Evolutionary conservation across 2,329 filamentous ascomycete genomes (phyloP).

Genomic region (Fusarium goolgardi): DNA sequence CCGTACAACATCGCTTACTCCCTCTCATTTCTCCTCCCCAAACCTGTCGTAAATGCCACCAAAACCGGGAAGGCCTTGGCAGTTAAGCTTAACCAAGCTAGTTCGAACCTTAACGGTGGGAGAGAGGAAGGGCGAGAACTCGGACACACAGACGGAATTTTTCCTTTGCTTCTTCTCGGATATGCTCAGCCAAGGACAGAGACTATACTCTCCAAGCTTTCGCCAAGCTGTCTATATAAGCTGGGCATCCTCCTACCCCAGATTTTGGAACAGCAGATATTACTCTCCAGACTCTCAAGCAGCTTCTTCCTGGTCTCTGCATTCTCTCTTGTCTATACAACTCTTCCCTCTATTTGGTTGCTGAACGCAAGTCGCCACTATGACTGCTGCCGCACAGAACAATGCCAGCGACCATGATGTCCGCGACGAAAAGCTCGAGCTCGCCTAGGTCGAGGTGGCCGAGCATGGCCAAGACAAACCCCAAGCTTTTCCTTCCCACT

Average conservation of each 20-base stretch:
- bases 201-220: neutral
- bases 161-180: neutral
- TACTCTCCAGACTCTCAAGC: neutral
- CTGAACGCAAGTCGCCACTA: neutral
- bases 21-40: neutral
- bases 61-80: conserved; percentile 10
- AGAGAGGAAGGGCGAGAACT: neutral
- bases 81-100: conserved; percentile 12
- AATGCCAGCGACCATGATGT: conserved; percentile 4
- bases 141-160: neutral
- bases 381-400: conserved; percentile 9
- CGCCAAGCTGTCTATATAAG: conserved; percentile 13
- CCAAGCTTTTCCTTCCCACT: conserved; percentile 51
- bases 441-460: conserved; percentile 21
- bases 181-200: neutral
- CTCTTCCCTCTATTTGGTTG: neutral
- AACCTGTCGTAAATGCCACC: neutral
- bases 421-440: conserved; percentile 1
- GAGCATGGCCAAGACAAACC: conserved; percentile 54
- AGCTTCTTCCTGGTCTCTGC: conserved; percentile 1
- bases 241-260: conserved; percentile 5
- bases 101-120: neutral
- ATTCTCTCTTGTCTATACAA: neutral
- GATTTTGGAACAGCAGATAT: neutral
- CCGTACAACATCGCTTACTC: neutral